Evolutionary conservation across 1,139 yeast species (phyloP).

Genomic region (Pichia sp.): DNA sequence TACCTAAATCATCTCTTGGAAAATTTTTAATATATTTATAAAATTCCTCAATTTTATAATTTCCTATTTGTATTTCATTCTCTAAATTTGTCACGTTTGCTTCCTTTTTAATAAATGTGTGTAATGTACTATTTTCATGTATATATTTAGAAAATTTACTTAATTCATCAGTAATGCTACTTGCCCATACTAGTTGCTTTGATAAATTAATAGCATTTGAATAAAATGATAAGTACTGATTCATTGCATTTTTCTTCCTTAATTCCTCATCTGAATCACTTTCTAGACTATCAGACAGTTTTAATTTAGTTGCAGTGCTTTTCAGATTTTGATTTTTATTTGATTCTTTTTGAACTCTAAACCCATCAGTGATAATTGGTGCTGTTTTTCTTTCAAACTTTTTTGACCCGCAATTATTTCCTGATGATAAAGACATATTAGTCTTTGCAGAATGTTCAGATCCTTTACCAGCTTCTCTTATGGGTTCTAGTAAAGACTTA

Average conservation of each 20-base stretch:
- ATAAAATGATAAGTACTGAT: neutral
- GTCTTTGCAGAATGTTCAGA: too few relatives aligned
- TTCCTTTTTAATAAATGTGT: neutral
- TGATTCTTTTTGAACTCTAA: neutral
- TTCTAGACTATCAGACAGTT: neutral
- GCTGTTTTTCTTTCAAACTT: too few relatives aligned
- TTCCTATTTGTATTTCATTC: neutral
- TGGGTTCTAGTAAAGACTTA: too few relatives aligned
- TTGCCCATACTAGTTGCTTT: slow-evolving; percentile 1
- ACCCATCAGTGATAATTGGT: neutral
- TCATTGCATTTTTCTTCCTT: neutral
- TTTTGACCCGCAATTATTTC: too few relatives aligned
- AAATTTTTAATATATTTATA: slow-evolving; percentile 10
- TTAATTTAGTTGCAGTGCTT: too few relatives aligned
- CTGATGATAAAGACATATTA: too few relatives aligned
- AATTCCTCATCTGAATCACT: too few relatives aligned
- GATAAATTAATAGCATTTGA: slow-evolving; percentile 1
- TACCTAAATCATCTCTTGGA: slow-evolving; percentile 11
- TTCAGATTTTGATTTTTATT: neutral
- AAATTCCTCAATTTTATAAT: slow-evolving; percentile 15
- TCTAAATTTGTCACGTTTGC: neutral
- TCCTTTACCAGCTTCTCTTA: too few relatives aligned
- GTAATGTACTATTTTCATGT: slow-evolving; percentile 4
- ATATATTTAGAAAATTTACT: slow-evolving; percentile 6
- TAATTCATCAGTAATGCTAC: neutral